Evolutionary conservation across 371 early-diverging fungal species (phyloP), one percentile per base, ranked within the genome.

Genomic region (Actinomucor elegans): DNA sequence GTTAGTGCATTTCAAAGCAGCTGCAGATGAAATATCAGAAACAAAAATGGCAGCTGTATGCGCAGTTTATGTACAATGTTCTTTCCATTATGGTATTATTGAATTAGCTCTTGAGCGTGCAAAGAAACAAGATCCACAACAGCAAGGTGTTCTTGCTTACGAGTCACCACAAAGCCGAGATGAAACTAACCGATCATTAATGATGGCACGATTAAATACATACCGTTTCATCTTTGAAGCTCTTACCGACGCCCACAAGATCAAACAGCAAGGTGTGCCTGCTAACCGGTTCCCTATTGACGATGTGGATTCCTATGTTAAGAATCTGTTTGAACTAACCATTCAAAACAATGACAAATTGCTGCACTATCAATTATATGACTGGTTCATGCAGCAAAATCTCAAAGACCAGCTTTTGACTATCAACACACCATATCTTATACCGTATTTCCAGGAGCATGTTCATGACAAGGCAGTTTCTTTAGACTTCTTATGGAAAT

Each of bases 91-190:
- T 36, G 90, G 88, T 6, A 77, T 86, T 20, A 75, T 87, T 7
- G 79, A 88, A 17, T 69, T 94, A 21, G 84, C 80, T n/a, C 56
- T 93, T 31, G 77, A 80, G 5, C 87, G 87, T 36, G 94, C 93
- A 0, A 56, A 66, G 20, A 77, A 73, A 27, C 48, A 81, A 1
- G 92, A 94, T 50, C 82, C 88, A 14, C 66, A 76, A 27, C 67
- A 84, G 47, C 64, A 71, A 21, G 87, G 79, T 0, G 18, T 81
- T 20, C 66, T 68, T 4, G 85, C 67, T 43, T 67, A 57, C 46
- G 71, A 76, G 48, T 65, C 66, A 44, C 67, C 18, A 2, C 20
- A 17, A 1, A 10, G 15, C 12, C 18, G 5, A 3, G 40, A 49
- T 10, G 51, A 49, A 18, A n/a, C 5, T 0, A 29, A 36, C 9